Percentiles rank a stretch among this genome's conserved stretches.
phyloP scores from a whole-genome alignment of 495 filamentous ascomycete genomes.

The Aspergillus bertholletiae region DNA sequence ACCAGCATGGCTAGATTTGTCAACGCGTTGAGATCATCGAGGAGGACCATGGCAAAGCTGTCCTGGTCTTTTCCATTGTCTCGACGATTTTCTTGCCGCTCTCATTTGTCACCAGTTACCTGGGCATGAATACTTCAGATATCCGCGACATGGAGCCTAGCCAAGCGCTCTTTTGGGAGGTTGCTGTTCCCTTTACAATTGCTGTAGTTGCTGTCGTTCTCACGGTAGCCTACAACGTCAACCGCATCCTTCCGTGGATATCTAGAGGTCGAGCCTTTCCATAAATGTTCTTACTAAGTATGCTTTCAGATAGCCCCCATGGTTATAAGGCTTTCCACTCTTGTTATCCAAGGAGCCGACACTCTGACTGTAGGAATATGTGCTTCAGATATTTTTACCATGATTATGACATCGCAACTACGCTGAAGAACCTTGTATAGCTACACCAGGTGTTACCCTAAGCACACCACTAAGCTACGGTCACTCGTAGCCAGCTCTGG shows the following conservation, averaged over 20 bases:
- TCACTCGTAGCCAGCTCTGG: no score
- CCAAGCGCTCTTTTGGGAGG: conserved; percentile 49
- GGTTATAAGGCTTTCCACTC: no score
- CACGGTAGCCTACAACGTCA: conserved; percentile 7
- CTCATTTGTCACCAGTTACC: conserved; percentile 31
- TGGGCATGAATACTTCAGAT: conserved; percentile 49
- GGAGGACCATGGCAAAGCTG: conserved; percentile 25
- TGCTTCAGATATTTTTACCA: no score
- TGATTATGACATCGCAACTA: no score
- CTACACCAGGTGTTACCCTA: no score
- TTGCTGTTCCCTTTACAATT: conserved; percentile 41
- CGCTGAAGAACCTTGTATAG: no score
- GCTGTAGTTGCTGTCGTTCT: conserved; percentile 19
- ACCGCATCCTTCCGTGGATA: conserved; percentile 1
- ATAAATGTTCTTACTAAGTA: no score
- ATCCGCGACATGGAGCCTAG: conserved; percentile 44
- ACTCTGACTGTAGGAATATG: no score
- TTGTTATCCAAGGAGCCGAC: no score
- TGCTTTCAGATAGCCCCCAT: no score
- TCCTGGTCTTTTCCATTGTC: conserved; percentile 38
- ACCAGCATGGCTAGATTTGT: background rate
- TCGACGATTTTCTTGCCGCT: conserved; percentile 45
- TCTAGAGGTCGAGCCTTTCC: background rate
- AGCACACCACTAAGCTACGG: no score
- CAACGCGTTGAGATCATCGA: conserved; percentile 15